Evolutionary conservation across 495 filamentous ascomycete genomes (phyloP), one percentile per base, ranked within the genome.

Genomic region (Tricharina praecox): DNA sequence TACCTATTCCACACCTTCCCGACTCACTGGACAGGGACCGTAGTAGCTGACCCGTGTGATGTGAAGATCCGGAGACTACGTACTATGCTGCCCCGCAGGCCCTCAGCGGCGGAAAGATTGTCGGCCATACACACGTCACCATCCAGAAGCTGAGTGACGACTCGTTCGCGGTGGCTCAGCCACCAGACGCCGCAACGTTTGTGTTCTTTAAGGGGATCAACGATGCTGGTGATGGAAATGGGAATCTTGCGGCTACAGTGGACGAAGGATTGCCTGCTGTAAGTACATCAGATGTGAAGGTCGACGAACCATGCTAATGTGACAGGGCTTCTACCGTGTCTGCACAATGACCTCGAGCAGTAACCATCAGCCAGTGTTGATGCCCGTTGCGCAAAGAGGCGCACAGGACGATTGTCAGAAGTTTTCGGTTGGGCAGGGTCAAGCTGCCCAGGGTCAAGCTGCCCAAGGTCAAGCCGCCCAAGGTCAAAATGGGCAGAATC

Each of bases 131-230:
- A 38, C 80, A 83, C 65, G 70, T 84, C 43, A 81, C 78, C 3
- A 65, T 82, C 45, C 79, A 84, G 60, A 66, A 74, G 46, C 50
- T 78, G 24, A 62, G 58, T 23, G 45, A 47, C 64, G 56, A 62
- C 54, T 34, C 51, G 70, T 46, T 20, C 10, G 47, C 72, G 65
- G 57, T 73, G 68, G 21, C 66, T 58, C 11, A 52, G 55, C 18
- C 72, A 34, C 69, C 75, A 0, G 70, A 77, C 42, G 62, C 77
- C 23, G 64, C 54, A 9, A 62, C 61, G 41, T 82, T 84, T 50
- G 74, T 64, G 45, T 81, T 82, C 66, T 84, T 84, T 71, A 81
- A 82, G 66, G 79, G 80, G 50, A 75, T 84, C 65, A 81, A 82
- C 56, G 78, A 82, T 58, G 69, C 62, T 44, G 79, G 77, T 44